These are phyloP conservation scores for Colletotrichum sp. DNA, from an alignment of 2,329 filamentous ascomycete species.

Conservation along the genomic window DNA sequence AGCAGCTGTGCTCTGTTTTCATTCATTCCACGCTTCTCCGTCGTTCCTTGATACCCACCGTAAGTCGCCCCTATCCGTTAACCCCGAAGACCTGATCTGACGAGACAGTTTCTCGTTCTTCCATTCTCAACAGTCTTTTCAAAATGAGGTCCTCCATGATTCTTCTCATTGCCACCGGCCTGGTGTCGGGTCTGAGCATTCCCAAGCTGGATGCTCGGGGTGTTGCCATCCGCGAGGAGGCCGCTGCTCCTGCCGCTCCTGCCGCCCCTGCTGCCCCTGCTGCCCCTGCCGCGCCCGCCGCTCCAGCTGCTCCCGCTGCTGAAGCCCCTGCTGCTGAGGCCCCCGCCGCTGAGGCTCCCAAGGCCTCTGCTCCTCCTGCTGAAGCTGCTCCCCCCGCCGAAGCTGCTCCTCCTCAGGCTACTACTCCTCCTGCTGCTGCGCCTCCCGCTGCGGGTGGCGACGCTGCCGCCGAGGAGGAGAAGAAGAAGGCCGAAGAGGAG, in stretches of 20 bases:
- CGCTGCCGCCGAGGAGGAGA: constrained; percentile 13
- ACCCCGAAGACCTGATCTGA: not conserved
- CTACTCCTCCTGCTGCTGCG: not conserved
- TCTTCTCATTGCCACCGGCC: constrained; percentile 32
- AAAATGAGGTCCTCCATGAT: constrained; percentile 33
- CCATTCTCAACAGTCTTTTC: constrained; percentile 7
- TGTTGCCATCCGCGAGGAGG: not conserved
- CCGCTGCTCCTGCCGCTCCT: not conserved
- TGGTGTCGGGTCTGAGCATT: constrained; percentile 33
- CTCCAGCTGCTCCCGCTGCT: not conserved
- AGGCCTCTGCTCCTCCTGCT: not conserved
- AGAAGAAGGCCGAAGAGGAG: constrained; percentile 18
- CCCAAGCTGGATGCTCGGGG: constrained; percentile 20
- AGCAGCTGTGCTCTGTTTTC: constrained; percentile 34
- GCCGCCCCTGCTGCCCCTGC: not conserved
- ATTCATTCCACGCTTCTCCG: constrained; percentile 17
- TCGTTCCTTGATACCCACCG: constrained; percentile 19
- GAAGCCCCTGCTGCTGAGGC: not conserved
- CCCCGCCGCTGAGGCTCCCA: not conserved
- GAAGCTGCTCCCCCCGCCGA: not conserved
- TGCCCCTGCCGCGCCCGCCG: not conserved
- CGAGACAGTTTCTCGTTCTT: constrained; percentile 1
- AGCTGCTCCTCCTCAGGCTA: not conserved
- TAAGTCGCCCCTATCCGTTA: not conserved
- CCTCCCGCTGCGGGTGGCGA: not conserved